Evolutionary conservation across 345 rosid genomes (phyloP).

Genomic region (Salix dunnii): DNA sequence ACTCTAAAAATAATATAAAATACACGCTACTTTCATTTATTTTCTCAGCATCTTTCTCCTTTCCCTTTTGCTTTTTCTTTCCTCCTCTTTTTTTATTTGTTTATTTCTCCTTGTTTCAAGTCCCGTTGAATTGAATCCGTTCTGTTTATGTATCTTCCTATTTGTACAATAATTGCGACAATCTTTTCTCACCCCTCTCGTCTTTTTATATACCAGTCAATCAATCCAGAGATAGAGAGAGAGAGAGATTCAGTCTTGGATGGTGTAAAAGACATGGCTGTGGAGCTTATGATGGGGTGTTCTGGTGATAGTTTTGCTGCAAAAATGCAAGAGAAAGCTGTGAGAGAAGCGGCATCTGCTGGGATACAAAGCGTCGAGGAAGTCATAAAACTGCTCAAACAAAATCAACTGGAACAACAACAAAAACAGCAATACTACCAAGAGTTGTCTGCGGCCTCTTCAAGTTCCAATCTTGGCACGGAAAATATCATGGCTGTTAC

Average conservation of each 20-base stretch:
- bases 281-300: constrained; percentile 56
- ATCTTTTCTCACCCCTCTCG: not conserved
- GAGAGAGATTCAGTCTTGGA: constrained; percentile 1
- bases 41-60: constrained; percentile 15
- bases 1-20: constrained; percentile 21
- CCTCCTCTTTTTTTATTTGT: not conserved
- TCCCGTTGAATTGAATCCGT: constrained; percentile 2
- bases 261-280: constrained; percentile 46
- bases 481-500: constrained; percentile 56
- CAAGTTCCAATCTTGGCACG: constrained; percentile 10
- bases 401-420: constrained; percentile 32
- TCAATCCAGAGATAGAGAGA: not conserved
- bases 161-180: not conserved
- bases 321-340: constrained; percentile 50
- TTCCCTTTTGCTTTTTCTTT: constrained; percentile 4
- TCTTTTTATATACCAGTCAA: not conserved
- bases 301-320: constrained; percentile 35
- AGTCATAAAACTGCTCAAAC: constrained; percentile 49
- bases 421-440: constrained; percentile 14
- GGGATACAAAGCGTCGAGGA: constrained; percentile 83
- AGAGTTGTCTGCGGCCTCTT: constrained; percentile 15
- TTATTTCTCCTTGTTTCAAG: not conserved
- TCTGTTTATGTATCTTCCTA: not conserved
- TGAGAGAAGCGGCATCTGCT: constrained; percentile 68
- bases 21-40: not conserved